These are phyloP conservation scores for Peronospora belbahrii DNA, from an alignment of 352 stramenopile species.

Conservation along the genomic window DNA sequence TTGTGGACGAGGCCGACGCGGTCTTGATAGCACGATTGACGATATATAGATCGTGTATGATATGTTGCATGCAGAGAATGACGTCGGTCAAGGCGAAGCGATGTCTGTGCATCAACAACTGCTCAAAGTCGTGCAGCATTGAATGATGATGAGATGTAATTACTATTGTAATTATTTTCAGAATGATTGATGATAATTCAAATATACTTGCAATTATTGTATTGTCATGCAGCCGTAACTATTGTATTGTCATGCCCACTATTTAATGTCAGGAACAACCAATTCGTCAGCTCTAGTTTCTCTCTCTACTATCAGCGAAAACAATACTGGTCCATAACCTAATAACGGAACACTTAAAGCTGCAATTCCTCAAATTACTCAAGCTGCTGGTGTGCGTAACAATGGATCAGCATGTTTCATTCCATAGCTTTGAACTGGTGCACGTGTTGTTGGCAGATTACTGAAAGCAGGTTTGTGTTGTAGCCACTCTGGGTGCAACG, in stretches of 20 bases:
- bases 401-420: slow-evolving; percentile 44
- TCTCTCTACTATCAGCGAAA: slow-evolving; percentile 43
- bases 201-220: not conserved
- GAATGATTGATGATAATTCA: no score
- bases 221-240: slow-evolving; percentile 26
- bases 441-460: no score
- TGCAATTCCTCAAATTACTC: slow-evolving; percentile 25
- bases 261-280: no score
- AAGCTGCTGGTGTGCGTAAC: slow-evolving; percentile 48
- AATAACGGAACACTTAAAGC: slow-evolving; percentile 24
- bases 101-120: slow-evolving; percentile 32
- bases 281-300: slow-evolving; percentile 44
- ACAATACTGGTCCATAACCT: slow-evolving; percentile 25
- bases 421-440: no score
- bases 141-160: not conserved
- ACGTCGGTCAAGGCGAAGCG: slow-evolving; percentile 31
- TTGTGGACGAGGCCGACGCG: not conserved
- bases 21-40: slow-evolving; percentile 6
- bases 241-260: no score
- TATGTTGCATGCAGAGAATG: slow-evolving; percentile 10
- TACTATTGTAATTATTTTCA: not conserved
- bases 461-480: no score
- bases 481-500: no score
- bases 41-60: slow-evolving; percentile 8
- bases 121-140: slow-evolving; percentile 34